Percentiles rank a stretch among this genome's conserved stretches.
Conservation (phyloP, 2,329 filamentous ascomycete species). For the Drechslerella dactyloides region DNA sequence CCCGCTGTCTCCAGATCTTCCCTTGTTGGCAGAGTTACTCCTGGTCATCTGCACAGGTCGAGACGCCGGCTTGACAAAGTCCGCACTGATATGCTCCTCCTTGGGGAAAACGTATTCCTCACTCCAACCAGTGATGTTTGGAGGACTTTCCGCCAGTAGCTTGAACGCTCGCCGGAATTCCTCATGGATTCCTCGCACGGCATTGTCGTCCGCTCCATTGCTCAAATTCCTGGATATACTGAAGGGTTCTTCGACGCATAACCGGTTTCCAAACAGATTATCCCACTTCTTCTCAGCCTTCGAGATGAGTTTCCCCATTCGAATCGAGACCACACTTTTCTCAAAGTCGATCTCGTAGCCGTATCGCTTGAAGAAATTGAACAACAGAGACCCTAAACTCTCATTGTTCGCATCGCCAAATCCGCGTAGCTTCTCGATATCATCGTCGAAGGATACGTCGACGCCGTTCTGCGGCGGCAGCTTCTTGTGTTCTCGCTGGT, state of each 20-base stretch:
- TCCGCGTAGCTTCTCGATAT: slow-evolving; percentile 74
- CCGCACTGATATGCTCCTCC: slow-evolving; percentile 65
- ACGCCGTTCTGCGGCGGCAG: slow-evolving; percentile 69
- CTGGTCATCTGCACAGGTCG: slow-evolving; percentile 53
- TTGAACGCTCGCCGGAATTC: slow-evolving; percentile 90
- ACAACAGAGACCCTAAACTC: slow-evolving; percentile 82
- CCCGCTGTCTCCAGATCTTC: slow-evolving; percentile 44
- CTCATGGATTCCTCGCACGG: slow-evolving; percentile 86
- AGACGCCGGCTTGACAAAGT: slow-evolving; percentile 52
- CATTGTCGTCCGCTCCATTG: slow-evolving; percentile 94
- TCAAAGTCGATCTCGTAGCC: slow-evolving; percentile 92
- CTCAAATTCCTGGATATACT: slow-evolving; percentile 87
- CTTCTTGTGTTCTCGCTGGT: slow-evolving; percentile 72
- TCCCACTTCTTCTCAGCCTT: slow-evolving; percentile 91
- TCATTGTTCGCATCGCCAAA: slow-evolving; percentile 83
- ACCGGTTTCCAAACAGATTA: slow-evolving; percentile 75
- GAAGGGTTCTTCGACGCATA: slow-evolving; percentile 97
- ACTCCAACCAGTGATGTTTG: slow-evolving; percentile 81
- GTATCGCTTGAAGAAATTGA: slow-evolving; percentile 94
- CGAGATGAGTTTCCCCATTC: slow-evolving; percentile 76
- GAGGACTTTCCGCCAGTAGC: slow-evolving; percentile 69
- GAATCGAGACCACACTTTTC: slow-evolving; percentile 80
- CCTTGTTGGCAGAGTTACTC: slow-evolving; percentile 52
- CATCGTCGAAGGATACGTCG: slow-evolving; percentile 82
- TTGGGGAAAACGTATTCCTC: slow-evolving; percentile 87